A percentile compares a stretch with the other conserved stretches of the same genome.
Conservation (phyloP, 768 basidiomycete genomes). For the Leucocoprinus leucothites region DNA sequence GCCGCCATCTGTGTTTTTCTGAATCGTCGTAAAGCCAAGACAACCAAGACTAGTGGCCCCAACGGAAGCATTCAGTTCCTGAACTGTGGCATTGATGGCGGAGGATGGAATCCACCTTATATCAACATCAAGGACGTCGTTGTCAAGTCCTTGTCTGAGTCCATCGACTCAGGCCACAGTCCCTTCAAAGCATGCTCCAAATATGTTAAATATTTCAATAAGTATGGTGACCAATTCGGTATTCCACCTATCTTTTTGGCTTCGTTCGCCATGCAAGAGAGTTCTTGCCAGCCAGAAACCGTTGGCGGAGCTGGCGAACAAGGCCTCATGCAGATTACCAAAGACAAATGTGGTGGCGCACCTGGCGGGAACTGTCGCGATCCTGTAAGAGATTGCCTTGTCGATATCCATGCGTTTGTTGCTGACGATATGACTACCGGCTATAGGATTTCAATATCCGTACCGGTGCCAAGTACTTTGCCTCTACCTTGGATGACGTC, state of each 20-base stretch:
- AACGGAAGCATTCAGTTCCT: constrained; percentile 75
- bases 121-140: constrained; percentile 52
- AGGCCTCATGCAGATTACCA: constrained; percentile 83
- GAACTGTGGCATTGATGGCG: constrained; percentile 69
- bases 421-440: too few relatives aligned
- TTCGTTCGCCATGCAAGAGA: constrained; percentile 88
- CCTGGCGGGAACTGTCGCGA: constrained; percentile 45
- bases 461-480: constrained; percentile 62
- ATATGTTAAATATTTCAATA: constrained; percentile 54
- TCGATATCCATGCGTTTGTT: background rate
- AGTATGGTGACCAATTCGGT: constrained; percentile 45
- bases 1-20: background rate
- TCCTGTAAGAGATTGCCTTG: constrained; percentile 26
- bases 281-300: constrained; percentile 58
- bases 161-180: constrained; percentile 43
- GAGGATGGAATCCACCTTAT: constrained; percentile 74
- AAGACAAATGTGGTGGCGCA: constrained; percentile 69
- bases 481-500: constrained; percentile 41
- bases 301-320: constrained; percentile 80
- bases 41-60: constrained; percentile 52
- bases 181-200: constrained; percentile 59
- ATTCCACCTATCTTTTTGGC: constrained; percentile 78
- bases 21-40: constrained; percentile 34
- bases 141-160: constrained; percentile 40
- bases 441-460: constrained; percentile 67